Percentiles rank a stretch among this genome's conserved stretches.
These are phyloP conservation scores for Xylaria sp. DNA, from an alignment of 2,329 filamentous ascomycete genomes.

Conservation along the genomic window DNA sequence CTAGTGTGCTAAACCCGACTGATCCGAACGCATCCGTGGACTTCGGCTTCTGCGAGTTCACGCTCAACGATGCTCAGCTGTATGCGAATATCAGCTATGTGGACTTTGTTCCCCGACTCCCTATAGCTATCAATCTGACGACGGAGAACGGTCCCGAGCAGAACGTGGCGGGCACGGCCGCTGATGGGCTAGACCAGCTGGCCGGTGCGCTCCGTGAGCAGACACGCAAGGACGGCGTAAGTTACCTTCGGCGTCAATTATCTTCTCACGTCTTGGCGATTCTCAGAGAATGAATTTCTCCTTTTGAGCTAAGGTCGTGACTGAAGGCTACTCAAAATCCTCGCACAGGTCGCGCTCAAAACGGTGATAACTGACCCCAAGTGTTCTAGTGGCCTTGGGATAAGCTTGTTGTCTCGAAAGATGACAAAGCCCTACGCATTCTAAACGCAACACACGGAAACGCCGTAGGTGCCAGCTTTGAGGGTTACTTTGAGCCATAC, in stretches of 20 bases:
- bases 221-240: conserved; percentile 59
- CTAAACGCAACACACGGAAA: conserved; percentile 57
- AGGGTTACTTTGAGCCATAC: conserved; percentile 55
- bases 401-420: conserved; percentile 57
- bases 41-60: conserved; percentile 71
- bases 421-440: conserved; percentile 51
- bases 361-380: not conserved
- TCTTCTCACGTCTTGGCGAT: not conserved
- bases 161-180: conserved; percentile 66
- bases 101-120: conserved; percentile 69
- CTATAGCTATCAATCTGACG: conserved; percentile 62
- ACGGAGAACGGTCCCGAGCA: conserved; percentile 56
- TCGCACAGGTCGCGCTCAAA: not conserved
- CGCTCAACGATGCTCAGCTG: conserved; percentile 64
- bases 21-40: conserved; percentile 63
- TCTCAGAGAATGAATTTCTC: not conserved
- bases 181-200: conserved; percentile 66
- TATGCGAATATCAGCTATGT: conserved; percentile 74
- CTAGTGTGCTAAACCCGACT: conserved; percentile 70
- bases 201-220: conserved; percentile 65
- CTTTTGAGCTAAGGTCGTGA: not conserved
- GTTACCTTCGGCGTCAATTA: not conserved
- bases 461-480: conserved; percentile 56
- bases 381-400: conserved; percentile 64
- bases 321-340: not conserved